Percentiles rank a stretch among this genome's conserved stretches.
Evolutionary conservation across 805 yeast species (phyloP).

Genomic region (Candida odintsovae): DNA sequence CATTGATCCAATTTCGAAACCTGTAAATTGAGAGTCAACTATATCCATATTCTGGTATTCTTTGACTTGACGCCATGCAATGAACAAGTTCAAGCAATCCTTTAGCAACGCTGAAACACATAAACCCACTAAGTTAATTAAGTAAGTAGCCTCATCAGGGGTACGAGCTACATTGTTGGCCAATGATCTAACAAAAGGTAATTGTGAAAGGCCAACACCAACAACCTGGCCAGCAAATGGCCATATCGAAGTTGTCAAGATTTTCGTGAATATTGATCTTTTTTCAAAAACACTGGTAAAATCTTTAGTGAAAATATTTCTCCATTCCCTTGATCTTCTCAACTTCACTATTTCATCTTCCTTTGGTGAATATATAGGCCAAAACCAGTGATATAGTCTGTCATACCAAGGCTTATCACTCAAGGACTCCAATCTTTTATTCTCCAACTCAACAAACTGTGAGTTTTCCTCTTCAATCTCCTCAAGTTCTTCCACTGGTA

Average conservation of each 20-base stretch:
- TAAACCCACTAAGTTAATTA: constrained; percentile 31
- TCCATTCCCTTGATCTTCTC: constrained; percentile 20
- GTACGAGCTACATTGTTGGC: constrained; percentile 23
- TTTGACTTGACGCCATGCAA: constrained; percentile 27
- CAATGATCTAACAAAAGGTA: constrained; percentile 18
- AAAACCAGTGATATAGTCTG: constrained; percentile 1
- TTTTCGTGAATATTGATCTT: constrained; percentile 10
- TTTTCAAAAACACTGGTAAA: constrained; percentile 23
- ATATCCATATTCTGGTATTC: constrained; percentile 23
- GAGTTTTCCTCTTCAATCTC: constrained; percentile 28
- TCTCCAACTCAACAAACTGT: constrained; percentile 5
- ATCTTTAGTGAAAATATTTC: constrained; percentile 23
- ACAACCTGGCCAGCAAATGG: constrained; percentile 26
- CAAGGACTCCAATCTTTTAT: neutral
- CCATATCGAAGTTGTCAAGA: constrained; percentile 18
- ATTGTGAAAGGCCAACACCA: constrained; percentile 19
- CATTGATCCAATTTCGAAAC: constrained; percentile 5
- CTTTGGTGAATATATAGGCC: constrained; percentile 3
- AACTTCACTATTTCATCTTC: constrained; percentile 9
- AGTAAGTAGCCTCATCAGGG: constrained; percentile 32
- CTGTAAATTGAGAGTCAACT: constrained; percentile 9
- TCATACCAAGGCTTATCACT: constrained; percentile 2
- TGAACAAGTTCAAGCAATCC: constrained; percentile 27
- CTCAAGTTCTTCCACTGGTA: constrained; percentile 27
- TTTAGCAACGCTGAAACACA: constrained; percentile 24